These are phyloP conservation scores for Lentithecium fluviatile DNA, from an alignment of 495 filamentous ascomycete species.

Conservation along the genomic window DNA sequence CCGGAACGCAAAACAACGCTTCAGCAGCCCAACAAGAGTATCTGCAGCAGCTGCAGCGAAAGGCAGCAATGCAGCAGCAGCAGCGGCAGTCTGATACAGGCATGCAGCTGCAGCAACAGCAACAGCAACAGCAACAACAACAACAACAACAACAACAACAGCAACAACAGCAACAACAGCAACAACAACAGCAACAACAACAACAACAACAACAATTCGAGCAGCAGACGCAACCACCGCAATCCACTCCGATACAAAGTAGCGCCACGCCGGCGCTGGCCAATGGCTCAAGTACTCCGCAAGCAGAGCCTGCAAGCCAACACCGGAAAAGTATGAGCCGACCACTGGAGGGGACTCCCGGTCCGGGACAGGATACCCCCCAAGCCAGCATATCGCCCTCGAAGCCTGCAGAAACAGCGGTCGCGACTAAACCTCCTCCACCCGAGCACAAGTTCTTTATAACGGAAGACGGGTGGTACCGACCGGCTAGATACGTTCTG, in stretches of 20 bases:
- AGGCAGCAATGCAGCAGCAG: constrained; percentile 36
- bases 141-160: constrained; percentile 14
- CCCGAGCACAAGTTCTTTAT: not conserved
- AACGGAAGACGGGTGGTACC: too few species aligned
- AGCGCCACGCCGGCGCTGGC: constrained; percentile 13
- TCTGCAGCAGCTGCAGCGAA: constrained; percentile 43
- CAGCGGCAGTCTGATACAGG: constrained; percentile 28
- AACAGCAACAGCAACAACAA: not conserved
- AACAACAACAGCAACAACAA: constrained; percentile 8
- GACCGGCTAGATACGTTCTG: too few species aligned
- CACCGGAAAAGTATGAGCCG: constrained; percentile 51
- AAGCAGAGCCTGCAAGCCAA: constrained; percentile 36
- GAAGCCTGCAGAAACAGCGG: not conserved
- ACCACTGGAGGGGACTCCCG: constrained; percentile 38
- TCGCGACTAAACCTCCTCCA: not conserved
- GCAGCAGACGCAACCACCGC: not conserved
- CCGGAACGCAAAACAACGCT: constrained; percentile 39
- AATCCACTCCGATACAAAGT: constrained; percentile 34
- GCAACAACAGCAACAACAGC: not conserved
- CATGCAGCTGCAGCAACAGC: constrained; percentile 13
- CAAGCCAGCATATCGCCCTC: not conserved
- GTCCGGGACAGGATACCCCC: too few species aligned
- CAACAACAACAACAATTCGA: constrained; percentile 1
- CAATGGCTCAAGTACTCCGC: constrained; percentile 35
- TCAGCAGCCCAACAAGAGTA: constrained; percentile 42